Conservation (phyloP, 2,329 filamentous ascomycete species). For the Chaetomiaceae sp. region DNA sequence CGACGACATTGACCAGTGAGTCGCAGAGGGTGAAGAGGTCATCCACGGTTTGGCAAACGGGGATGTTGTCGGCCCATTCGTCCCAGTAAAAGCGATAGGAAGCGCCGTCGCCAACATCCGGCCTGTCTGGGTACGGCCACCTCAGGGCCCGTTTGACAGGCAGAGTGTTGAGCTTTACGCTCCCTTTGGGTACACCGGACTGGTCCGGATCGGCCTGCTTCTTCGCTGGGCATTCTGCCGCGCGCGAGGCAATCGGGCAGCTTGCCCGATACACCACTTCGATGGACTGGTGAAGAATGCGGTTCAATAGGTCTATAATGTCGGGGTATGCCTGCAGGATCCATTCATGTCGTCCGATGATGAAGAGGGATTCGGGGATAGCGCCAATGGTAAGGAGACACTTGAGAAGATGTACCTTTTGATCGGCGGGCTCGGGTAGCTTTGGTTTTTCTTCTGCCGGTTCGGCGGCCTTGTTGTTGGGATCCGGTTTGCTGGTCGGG, state of each 20-base stretch:
- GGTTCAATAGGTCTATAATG: conserved; percentile 73
- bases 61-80: conserved; percentile 92
- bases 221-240: conserved; percentile 39
- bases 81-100: conserved; percentile 95
- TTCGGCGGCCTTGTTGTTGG: conserved; percentile 51
- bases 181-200: conserved; percentile 63
- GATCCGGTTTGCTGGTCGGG: conserved; percentile 46
- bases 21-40: conserved; percentile 85
- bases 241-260: conserved; percentile 32
- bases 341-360: conserved; percentile 86
- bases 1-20: conserved; percentile 78
- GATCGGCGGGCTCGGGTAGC: conserved; percentile 71
- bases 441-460: conserved; percentile 45
- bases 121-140: conserved; percentile 80
- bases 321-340: conserved; percentile 80
- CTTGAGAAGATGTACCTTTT: conserved; percentile 80
- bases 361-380: conserved; percentile 86
- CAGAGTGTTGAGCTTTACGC: conserved; percentile 56
- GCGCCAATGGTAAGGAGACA: conserved; percentile 88
- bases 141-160: conserved; percentile 64
- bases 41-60: conserved; percentile 82
- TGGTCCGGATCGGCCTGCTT: conserved; percentile 55
- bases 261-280: conserved; percentile 62
- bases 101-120: conserved; percentile 69
- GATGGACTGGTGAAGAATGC: conserved; percentile 77